Conservation (phyloP, 2,329 filamentous ascomycete species). For the Sporothrix inflata region DNA sequence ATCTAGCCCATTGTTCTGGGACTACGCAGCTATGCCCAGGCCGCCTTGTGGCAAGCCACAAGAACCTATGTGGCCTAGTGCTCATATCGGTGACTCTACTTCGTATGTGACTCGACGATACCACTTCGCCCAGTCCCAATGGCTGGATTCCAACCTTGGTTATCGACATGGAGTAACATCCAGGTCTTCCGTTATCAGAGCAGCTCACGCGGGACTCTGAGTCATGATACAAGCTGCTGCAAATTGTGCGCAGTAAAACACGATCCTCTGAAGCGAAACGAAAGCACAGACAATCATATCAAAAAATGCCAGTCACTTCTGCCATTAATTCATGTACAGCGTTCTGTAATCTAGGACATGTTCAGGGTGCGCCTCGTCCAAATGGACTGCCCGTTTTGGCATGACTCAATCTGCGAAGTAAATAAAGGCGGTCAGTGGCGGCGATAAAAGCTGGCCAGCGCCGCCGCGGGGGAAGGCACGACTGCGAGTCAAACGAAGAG, state of each 20-base stretch:
- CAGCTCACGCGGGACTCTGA: neutral
- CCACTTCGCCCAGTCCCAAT: neutral
- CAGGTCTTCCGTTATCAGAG: neutral
- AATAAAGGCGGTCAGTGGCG: slow-evolving; percentile 30
- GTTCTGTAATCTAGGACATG: neutral
- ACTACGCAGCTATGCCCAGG: neutral
- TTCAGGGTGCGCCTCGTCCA: neutral
- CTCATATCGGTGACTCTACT: neutral
- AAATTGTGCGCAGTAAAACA: neutral
- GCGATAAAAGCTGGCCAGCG: slow-evolving; percentile 23
- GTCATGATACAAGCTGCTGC: neutral
- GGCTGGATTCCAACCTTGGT: neutral
- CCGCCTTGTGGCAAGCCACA: neutral
- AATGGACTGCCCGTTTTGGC: neutral
- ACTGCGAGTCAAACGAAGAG: slow-evolving; percentile 22
- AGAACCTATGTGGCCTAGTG: neutral
- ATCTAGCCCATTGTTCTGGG: too few relatives aligned
- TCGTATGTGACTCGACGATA: neutral
- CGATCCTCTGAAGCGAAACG: neutral
- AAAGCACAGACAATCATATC: neutral
- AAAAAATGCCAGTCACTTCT: too few relatives aligned
- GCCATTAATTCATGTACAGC: neutral
- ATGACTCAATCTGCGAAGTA: slow-evolving; percentile 8
- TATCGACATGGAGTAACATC: neutral
- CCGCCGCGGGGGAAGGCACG: slow-evolving; percentile 28